phyloP scores from a whole-genome alignment of 2,329 filamentous ascomycete species.

The Falciphora oryzae region DNA sequence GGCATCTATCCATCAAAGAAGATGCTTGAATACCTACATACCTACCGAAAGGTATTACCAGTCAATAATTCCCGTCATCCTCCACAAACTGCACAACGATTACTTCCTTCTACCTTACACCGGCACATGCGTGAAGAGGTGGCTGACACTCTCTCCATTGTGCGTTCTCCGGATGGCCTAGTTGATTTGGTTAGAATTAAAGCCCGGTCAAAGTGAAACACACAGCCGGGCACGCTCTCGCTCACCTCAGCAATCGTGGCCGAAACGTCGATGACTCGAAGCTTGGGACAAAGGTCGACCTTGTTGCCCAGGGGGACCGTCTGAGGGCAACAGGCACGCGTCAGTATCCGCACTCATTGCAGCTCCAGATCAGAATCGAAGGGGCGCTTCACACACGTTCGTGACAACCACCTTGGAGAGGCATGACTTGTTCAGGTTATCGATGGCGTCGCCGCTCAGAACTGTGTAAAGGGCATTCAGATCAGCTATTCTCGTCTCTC shows the following conservation, averaged over 20 bases:
- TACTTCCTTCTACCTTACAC: slow-evolving; percentile 26
- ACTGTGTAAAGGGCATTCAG: slow-evolving; percentile 60
- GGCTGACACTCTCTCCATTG: slow-evolving; percentile 60
- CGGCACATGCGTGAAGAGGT: slow-evolving; percentile 63
- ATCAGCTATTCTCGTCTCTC: not conserved
- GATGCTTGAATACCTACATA: not conserved
- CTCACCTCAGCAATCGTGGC: slow-evolving; percentile 62
- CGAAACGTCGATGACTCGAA: slow-evolving; percentile 89
- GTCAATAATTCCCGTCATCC: not conserved
- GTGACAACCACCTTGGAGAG: slow-evolving; percentile 80
- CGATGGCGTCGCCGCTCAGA: slow-evolving; percentile 79
- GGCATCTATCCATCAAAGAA: not conserved
- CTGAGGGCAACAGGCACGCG: slow-evolving; percentile 13
- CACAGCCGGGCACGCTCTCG: not conserved
- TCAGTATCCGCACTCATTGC: not conserved
- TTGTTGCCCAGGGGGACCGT: slow-evolving; percentile 77
- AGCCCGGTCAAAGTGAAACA: not conserved
- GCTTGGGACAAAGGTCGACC: slow-evolving; percentile 65
- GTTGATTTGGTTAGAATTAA: slow-evolving; percentile 13
- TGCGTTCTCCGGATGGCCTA: slow-evolving; percentile 63
- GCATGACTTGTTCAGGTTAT: slow-evolving; percentile 74
- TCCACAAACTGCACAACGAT: not conserved
- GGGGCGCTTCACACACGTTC: slow-evolving; percentile 38
- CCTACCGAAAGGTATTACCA: not conserved
- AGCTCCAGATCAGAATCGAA: not conserved